Conservation (phyloP, 768 basidiomycete species). For the Gloeostereum incarnatum region DNA sequence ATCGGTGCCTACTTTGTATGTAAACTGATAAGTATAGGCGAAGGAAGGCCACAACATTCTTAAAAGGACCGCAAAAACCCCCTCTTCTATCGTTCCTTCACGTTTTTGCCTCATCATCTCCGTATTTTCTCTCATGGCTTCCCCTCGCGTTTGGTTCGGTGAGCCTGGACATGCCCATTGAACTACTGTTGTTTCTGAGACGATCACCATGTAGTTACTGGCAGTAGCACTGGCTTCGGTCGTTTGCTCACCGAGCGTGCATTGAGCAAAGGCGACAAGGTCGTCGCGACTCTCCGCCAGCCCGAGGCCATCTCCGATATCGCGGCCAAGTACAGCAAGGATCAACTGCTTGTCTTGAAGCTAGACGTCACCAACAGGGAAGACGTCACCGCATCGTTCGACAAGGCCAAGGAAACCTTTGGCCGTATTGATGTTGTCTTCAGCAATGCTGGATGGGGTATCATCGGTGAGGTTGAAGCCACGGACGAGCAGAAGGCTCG, state of each 20-base stretch:
- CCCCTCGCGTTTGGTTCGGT: no score
- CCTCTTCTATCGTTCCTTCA: no score
- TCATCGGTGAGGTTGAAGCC: constrained; percentile 27
- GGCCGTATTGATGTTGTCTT: constrained; percentile 35
- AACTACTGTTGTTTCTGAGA: no score
- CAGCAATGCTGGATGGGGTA: constrained; percentile 28
- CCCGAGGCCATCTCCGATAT: constrained; percentile 23
- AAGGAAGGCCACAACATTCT: no score
- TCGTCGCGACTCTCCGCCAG: constrained; percentile 31
- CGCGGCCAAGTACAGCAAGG: constrained; percentile 14
- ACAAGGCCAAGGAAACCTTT: constrained; percentile 21
- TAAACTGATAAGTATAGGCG: no score
- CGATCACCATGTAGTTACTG: constrained; percentile 30
- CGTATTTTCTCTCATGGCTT: no score
- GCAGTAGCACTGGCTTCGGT: constrained; percentile 30
- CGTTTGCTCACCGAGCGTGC: constrained; percentile 21
- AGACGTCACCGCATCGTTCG: constrained; percentile 25
- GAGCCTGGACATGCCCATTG: no score
- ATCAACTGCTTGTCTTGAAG: constrained; percentile 24
- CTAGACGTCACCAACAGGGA: constrained; percentile 25
- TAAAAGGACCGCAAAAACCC: no score
- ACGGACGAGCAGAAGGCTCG: constrained; percentile 22
- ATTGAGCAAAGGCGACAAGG: constrained; percentile 26
- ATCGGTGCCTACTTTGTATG: no score
- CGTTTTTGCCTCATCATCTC: no score